phyloP scores from a whole-genome alignment of 129 eudicot species.

The Pittosporum tobira region DNA sequence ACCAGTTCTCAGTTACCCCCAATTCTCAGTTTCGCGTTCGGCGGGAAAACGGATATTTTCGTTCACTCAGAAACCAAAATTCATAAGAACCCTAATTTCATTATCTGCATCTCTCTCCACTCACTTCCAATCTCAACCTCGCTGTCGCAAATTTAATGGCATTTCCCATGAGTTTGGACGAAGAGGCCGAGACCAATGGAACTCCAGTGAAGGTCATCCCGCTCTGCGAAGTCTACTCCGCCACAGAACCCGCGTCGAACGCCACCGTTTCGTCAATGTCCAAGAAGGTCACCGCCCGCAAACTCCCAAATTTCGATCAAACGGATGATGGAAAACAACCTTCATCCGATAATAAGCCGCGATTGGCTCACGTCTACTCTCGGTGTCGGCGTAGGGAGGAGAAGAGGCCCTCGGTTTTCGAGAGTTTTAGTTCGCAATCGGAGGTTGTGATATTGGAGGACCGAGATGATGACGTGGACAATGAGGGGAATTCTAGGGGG shows the following conservation, averaged over 20 bases:
- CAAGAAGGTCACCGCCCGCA: slow-evolving; percentile 60
- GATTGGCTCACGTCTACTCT: slow-evolving; percentile 27
- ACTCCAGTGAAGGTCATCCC: slow-evolving; percentile 47
- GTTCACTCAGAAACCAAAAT: background rate
- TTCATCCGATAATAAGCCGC: slow-evolving; percentile 12
- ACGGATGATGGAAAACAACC: background rate
- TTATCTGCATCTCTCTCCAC: background rate
- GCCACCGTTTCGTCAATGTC: slow-evolving; percentile 35
- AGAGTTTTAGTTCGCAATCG: background rate
- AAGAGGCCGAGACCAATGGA: slow-evolving; percentile 5
- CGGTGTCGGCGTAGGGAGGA: slow-evolving; percentile 31
- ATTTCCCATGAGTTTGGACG: slow-evolving; percentile 26
- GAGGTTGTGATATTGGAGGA: slow-evolving; percentile 20
- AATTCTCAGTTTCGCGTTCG: background rate
- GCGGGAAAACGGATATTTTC: slow-evolving; percentile 6
- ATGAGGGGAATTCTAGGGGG: slow-evolving; percentile 12
- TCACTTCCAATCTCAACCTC: no score
- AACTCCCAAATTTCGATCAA: slow-evolving; percentile 20
- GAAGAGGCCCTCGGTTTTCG: slow-evolving; percentile 2
- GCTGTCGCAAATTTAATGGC: slow-evolving; percentile 16
- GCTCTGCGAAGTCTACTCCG: slow-evolving; percentile 66
- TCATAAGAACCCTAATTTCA: background rate
- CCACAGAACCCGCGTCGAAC: slow-evolving; percentile 49
- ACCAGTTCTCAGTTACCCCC: no score
- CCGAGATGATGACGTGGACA: slow-evolving; percentile 5